Evolutionary conservation across 306 rosid species (phyloP), one percentile per base, ranked within the genome.

Genomic region (Pueraria montana): DNA sequence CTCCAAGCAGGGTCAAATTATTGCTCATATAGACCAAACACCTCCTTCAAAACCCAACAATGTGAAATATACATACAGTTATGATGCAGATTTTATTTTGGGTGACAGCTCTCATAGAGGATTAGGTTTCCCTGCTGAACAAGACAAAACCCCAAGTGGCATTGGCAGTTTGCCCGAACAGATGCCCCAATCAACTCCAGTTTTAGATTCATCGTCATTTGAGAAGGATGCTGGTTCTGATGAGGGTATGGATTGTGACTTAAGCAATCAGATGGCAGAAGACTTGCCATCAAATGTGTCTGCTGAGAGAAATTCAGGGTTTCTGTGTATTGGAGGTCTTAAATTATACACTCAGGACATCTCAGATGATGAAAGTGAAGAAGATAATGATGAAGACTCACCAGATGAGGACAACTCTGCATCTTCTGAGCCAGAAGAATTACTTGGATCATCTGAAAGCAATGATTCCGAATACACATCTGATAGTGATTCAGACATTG

Each of bases 51-150:
- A 70, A 66, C 72, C 84, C 16, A 75, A 52, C 12, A 83, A 48
- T 56, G 89, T 87, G 85, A 75, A 88, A 70, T 87, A 82, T 80
- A 84, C 92, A 40, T 96, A 91, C 85, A 86, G 86, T 46, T 96
- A 82, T 64, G 89, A 84, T 79, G 68, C 89, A 27, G 90, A 85
- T 84, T 96, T 90, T 87, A 86, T 89, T 78, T 87, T 96, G 84
- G 97, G 98, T 83, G 99, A 91, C 42, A 84, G 84, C 86, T 91
- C 91, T 70, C 94, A 90, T 67, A 88, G 84, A 82, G 97, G 99
- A 59, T 83, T 93, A 81, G 98, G 98, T 82, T 96, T 93, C 87
- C 81, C 84, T 72, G 83, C 89, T 42, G 94, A 94, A 82, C 76
- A 83, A 66, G 92, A 84, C 65, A 83, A 48, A 82, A 90, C 88